phyloP scores from a whole-genome alignment of 75 land plant genomes.

The Sequoia sempervirens region DNA sequence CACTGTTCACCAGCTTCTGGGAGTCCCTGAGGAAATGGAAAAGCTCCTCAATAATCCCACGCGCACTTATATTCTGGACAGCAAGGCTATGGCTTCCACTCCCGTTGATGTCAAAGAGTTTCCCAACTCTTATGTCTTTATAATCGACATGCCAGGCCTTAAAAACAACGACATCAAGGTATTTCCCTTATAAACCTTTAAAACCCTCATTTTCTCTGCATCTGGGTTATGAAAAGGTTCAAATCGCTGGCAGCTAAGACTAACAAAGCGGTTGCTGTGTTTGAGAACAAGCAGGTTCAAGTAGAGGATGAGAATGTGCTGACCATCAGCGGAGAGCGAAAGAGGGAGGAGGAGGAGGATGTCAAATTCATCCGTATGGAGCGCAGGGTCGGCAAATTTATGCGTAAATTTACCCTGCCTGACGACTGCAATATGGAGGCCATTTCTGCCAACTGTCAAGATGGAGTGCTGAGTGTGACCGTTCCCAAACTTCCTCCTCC shows the following conservation, averaged over 20 bases:
- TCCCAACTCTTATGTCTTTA: slow-evolving; percentile 43
- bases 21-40: slow-evolving; percentile 12
- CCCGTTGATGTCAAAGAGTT: slow-evolving; percentile 61
- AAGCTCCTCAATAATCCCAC: slow-evolving; percentile 16
- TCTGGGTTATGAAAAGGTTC: neutral
- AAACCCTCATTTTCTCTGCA: neutral
- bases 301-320: slow-evolving; percentile 62
- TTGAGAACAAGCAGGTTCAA: slow-evolving; percentile 34
- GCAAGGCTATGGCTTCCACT: slow-evolving; percentile 48
- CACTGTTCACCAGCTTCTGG: neutral
- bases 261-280: neutral
- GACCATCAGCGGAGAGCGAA: slow-evolving; percentile 58
- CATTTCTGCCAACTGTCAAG: slow-evolving; percentile 48
- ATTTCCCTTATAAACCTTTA: neutral
- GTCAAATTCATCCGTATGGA: slow-evolving; percentile 57
- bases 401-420: slow-evolving; percentile 63
- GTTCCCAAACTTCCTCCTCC: slow-evolving; percentile 61
- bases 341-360: slow-evolving; percentile 38
- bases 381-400: slow-evolving; percentile 47
- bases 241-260: neutral
- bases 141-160: slow-evolving; percentile 63
- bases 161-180: slow-evolving; percentile 56
- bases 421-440: slow-evolving; percentile 44
- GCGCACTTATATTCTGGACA: slow-evolving; percentile 25
- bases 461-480: slow-evolving; percentile 62